Base-by-base conservation (phyloP, 2,329 filamentous ascomycete genomes). In the Aspergillus luchuensis region DNA sequence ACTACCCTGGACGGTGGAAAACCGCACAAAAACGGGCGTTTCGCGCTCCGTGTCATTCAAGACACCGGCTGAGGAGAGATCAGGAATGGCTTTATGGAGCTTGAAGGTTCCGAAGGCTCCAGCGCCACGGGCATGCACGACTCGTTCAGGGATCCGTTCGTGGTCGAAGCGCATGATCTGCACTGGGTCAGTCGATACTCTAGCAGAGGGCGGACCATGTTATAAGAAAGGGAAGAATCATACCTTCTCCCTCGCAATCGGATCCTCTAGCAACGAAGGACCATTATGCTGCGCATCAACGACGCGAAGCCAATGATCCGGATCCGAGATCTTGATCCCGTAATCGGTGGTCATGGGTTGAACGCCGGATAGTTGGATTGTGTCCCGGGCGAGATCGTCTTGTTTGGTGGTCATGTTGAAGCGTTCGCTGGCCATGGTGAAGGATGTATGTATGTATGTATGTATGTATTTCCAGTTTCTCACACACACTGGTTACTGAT, bases 1-100 rank as follows among this genome's bases (percentile, higher is more conserved):
- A 71, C 87, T 91, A 6, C 89, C 90, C 2, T 91, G 81, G 0
- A 91, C 91, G 0, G 91, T 94, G 0, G 90, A 94, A 74, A 95
- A 93, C 0, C 91, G 87, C 15, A 90, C 70, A 70, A 91, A 91
- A 1, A 91, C 79, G 0, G 77, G 77, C 2, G 89, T 92, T 36
- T 82, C 84, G 30, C 87, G 83, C 0, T 84, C 85, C 0, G 87
- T 91, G 63, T 91, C 89, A 1, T 85, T 91, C 49, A 91, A 76
- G 3, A 91, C 81, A 5, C 82, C 83, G 1, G 89, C 89, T 33
- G 78, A 80, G 5, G 87, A 87, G 30, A 90, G 83, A 67, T 90
- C 86, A 49, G 80, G 79, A 11, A 86, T 82, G 63, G 85, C 86
- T 73, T 90, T 84, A 63, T 84, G 82, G 21, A 91, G 79, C 62